Evolutionary conservation across 768 basidiomycete genomes (phyloP), one percentile per base, ranked within the genome.

Genomic region (Mycena polygramma): DNA sequence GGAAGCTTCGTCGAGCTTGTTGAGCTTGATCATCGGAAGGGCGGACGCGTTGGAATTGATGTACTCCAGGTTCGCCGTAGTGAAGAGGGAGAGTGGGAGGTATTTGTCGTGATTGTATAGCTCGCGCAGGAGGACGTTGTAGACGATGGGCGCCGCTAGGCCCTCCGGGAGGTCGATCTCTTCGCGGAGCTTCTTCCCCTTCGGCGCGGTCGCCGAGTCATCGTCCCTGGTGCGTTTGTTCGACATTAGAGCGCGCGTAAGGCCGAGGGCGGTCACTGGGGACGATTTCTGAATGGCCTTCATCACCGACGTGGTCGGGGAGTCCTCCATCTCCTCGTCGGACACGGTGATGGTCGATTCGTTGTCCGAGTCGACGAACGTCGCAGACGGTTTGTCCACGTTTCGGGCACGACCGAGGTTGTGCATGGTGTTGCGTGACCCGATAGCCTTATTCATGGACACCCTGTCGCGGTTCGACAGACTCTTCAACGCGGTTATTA

Each of bases 31-130:
- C n/a, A n/a, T n/a, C n/a, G n/a, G n/a, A n/a, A n/a, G n/a, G n/a
- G n/a, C 26, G 14, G 30, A 4, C 1, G 55, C 45, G 10, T 26
- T 53, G 19, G 19, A 8, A n/a, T 53, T 68, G 20, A 68, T n/a
- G 39, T 19, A 9, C 0, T 52, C 37, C 20, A 68, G 66, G n/a
- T 35, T 61, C 17, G 36, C 14, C 43, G 51, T 45, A 15, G 66
- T 68, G 52, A 68, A 68, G 22, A 46, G 41, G 41, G 66, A 61
- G 3, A 68, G 52, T 15, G 58, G 58, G 4, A 57, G 45, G 36
- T 57, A 48, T 30, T 45, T 8, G 41, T 20, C 17, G 26, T 48
- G 14, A 0, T 4, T 11, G 22, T 13, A 2, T 6, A 68, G 66
- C 4, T 61, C 52, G 2, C 41, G 8, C 3, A 66, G 36, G 17